These are phyloP conservation scores for Leishmania major DNA, from an alignment of 208 protist genomes.

Conservation along the genomic window DNA sequence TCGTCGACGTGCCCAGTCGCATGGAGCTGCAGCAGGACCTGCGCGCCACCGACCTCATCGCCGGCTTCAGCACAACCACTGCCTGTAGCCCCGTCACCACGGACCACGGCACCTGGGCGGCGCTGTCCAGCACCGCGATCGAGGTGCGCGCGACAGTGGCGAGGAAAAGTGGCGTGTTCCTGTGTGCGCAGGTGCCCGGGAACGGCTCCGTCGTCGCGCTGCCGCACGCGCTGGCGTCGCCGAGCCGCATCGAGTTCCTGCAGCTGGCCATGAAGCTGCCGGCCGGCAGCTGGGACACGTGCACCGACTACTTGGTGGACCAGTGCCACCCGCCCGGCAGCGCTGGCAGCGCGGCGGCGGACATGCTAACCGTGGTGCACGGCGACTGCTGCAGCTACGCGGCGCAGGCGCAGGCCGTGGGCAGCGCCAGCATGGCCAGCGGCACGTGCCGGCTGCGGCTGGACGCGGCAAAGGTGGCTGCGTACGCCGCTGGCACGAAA, in stretches of 20 bases:
- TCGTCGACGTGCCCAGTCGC: slow-evolving; percentile 40
- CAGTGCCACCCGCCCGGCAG: slow-evolving; percentile 34
- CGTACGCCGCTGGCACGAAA: slow-evolving; percentile 27
- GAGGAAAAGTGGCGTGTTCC: slow-evolving; percentile 22
- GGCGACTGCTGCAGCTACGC: slow-evolving; percentile 51
- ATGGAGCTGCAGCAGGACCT: slow-evolving; percentile 50
- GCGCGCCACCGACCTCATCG: slow-evolving; percentile 26
- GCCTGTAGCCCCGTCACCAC: slow-evolving; percentile 35
- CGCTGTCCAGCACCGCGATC: slow-evolving; percentile 30
- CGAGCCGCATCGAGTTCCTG: slow-evolving; percentile 29
- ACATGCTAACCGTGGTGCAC: slow-evolving; percentile 37
- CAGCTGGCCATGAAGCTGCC: slow-evolving; percentile 29
- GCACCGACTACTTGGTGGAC: slow-evolving; percentile 25
- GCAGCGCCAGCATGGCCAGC: slow-evolving; percentile 24
- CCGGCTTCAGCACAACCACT: slow-evolving; percentile 52
- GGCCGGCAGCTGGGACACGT: slow-evolving; percentile 29
- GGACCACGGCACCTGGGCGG: slow-evolving; percentile 44
- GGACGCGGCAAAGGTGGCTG: slow-evolving; percentile 16
- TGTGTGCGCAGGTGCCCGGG: slow-evolving; percentile 49
- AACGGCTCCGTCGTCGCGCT: slow-evolving; percentile 43
- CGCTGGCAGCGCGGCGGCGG: slow-evolving; percentile 1
- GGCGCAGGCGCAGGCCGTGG: slow-evolving; percentile 32
- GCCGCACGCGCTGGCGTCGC: slow-evolving; percentile 21
- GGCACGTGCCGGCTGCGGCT: slow-evolving; percentile 40
- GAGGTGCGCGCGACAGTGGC: slow-evolving; percentile 33